Evolutionary conservation across 108 stramenopile genomes (phyloP), one percentile per base, ranked within the genome.

Genomic region (Chaetoceros tenuissimus): DNA sequence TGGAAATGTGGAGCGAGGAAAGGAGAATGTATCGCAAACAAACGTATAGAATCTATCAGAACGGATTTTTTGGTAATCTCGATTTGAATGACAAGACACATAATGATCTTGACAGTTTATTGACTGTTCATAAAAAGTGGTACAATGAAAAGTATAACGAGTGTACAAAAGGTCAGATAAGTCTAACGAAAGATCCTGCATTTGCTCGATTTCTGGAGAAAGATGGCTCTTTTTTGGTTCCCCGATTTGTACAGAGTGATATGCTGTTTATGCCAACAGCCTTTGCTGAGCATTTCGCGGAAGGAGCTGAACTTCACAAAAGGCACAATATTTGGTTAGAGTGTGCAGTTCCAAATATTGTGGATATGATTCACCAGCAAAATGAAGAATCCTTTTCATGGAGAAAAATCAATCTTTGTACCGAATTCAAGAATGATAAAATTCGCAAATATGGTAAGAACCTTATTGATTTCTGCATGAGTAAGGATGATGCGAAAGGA

Each of bases 361-460:
- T 49, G 48, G 48, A 49, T 24, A 49, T 49, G 48, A n/a, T 49
- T 49, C 48, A n/a, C 5, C 19, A 24, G 23, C 19, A 49, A 49
- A n/a, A n/a, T n/a, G n/a, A n/a, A n/a, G 34, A 40, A 40, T 10
- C 5, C 5, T 5, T 40, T 5, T 7, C 48, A 16, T 7, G 7
- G 19, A 7, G 48, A 16, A 7, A 7, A 16, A n/a, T 49, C 7
- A 49, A 49, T 16, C n/a, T 49, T 7, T 49, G 48, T 18, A 49
- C 48, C 13, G 13, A 5, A 13, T 40, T 40, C 13, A n/a, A n/a
- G n/a, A n/a, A n/a, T n/a, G n/a, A n/a, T n/a, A n/a, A n/a, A n/a
- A 40, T 40, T 40, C 8, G 34, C 13, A 40, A 40, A 13, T 10
- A 13, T 10, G 34, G 34, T 10, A 40, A 40, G 34, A n/a, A n/a